Percentiles rank a stretch among this genome's conserved stretches.
Evolutionary conservation across 1,139 yeast genomes (phyloP).

Genomic region (Suhomyces maxii): DNA sequence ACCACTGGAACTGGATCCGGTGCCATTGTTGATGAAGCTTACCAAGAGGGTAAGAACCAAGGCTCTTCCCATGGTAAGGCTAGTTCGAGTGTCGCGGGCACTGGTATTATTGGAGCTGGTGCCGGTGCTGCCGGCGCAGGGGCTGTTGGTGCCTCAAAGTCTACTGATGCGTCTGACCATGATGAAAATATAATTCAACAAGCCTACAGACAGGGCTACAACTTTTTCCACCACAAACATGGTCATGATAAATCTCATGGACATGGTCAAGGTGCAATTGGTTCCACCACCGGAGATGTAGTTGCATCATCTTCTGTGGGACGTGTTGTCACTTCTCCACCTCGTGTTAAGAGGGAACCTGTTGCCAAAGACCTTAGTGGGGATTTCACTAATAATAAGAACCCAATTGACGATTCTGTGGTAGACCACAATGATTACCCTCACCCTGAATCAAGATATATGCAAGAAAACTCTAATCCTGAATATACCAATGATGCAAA

Average conservation of each 20-base stretch:
- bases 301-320: constrained; percentile 28
- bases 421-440: constrained; percentile 8
- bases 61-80: not conserved
- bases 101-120: not conserved
- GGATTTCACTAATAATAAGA: constrained; percentile 34
- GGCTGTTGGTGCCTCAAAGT: not conserved
- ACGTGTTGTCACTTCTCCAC: constrained; percentile 33
- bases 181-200: not conserved
- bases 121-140: not conserved
- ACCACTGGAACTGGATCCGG: too few relatives aligned
- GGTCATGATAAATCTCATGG: not conserved
- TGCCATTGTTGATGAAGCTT: not conserved
- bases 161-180: not conserved
- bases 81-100: constrained; percentile 1
- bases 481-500: constrained; percentile 33
- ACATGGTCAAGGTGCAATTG: not conserved
- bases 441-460: not conserved
- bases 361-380: constrained; percentile 31
- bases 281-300: constrained; percentile 4
- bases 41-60: not conserved
- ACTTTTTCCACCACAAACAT: not conserved
- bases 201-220: not conserved
- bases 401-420: constrained; percentile 29
- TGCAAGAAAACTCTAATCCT: constrained; percentile 24
- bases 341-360: constrained; percentile 29